Evolutionary conservation across 495 filamentous ascomycete genomes (phyloP), one percentile per base, ranked within the genome.

Genomic region (Recurvomyces mirabilis): DNA sequence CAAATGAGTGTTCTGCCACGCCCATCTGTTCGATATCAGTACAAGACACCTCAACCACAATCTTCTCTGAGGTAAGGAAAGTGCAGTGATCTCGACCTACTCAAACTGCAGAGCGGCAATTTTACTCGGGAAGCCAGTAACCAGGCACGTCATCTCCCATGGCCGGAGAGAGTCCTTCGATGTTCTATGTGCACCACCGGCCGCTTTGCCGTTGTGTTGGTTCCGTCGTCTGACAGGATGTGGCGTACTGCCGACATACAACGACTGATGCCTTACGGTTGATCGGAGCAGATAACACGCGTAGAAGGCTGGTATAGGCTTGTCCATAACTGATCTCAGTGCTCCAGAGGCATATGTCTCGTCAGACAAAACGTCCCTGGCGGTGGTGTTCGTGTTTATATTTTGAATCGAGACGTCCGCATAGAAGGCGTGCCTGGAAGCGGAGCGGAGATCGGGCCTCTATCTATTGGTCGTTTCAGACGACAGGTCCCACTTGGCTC

Each of bases 31-130:
- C n/a, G n/a, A n/a, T n/a, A n/a, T n/a, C n/a, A n/a, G n/a, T n/a
- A n/a, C n/a, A n/a, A n/a, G n/a, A 13, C 17, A 9, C 26, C 5
- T 28, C 26, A 29, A 7, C 26, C 26, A 7, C 26, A 29, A 7
- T n/a, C n/a, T n/a, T n/a, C n/a, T n/a, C n/a, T n/a, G n/a, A n/a
- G n/a, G n/a, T n/a, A n/a, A n/a, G n/a, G n/a, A n/a, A n/a, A n/a
- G n/a, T n/a, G n/a, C 26, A 29, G 2, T 6, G 12, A 30, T 12
- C 11, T 13, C 6, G 19, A 66, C 82, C 51, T 72, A 94, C 85
- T 98, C 91, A 54, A 98, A 98, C 56, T 96, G 91, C 47, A 98
- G 63, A 3, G 93, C 91, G 1, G 84, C 86, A 15, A 85, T 75
- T 51, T 79, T 77, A 41, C 80, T 87, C 12, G 83, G 84, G 52